These are phyloP conservation scores for Rhodotorula paludigena DNA, from an alignment of 768 basidiomycete genomes.

Conservation along the genomic window DNA sequence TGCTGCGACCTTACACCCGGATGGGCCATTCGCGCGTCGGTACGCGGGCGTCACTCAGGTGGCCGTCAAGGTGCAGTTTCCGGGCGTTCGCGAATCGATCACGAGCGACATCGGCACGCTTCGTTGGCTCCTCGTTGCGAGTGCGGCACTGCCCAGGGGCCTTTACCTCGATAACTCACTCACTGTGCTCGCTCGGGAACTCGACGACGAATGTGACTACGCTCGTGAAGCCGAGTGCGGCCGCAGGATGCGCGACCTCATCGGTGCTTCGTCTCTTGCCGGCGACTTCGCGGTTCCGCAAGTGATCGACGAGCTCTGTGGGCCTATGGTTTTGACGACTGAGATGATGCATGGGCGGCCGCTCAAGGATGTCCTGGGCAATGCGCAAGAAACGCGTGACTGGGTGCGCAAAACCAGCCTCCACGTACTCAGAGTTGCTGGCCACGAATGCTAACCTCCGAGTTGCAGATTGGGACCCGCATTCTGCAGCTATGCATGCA, in stretches of 20 bases:
- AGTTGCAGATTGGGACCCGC: slow-evolving; percentile 75
- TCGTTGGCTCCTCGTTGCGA: slow-evolving; percentile 71
- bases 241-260: slow-evolving; percentile 53
- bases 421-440: too few relatives aligned
- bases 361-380: slow-evolving; percentile 60
- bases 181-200: slow-evolving; percentile 78
- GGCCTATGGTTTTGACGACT: slow-evolving; percentile 80
- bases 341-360: slow-evolving; percentile 74
- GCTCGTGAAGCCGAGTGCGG: slow-evolving; percentile 71
- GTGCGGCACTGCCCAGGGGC: slow-evolving; percentile 75
- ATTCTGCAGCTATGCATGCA: slow-evolving; percentile 79
- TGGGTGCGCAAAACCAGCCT: too few relatives aligned
- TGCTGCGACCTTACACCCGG: slow-evolving; percentile 58
- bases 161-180: slow-evolving; percentile 85
- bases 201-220: slow-evolving; percentile 91
- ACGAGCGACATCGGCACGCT: slow-evolving; percentile 81
- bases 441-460: too few relatives aligned
- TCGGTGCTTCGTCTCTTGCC: slow-evolving; percentile 54
- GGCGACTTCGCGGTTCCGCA: slow-evolving; percentile 74
- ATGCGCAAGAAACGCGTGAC: slow-evolving; percentile 60
- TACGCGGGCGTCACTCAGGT: slow-evolving; percentile 30
- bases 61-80: slow-evolving; percentile 85
- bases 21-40: slow-evolving; percentile 52
- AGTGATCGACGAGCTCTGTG: slow-evolving; percentile 73
- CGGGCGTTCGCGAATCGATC: slow-evolving; percentile 80